Percentiles rank a stretch among this genome's conserved stretches.
Conservation (phyloP, 2,329 filamentous ascomycete species). For the Mycosphaerella sp. region DNA sequence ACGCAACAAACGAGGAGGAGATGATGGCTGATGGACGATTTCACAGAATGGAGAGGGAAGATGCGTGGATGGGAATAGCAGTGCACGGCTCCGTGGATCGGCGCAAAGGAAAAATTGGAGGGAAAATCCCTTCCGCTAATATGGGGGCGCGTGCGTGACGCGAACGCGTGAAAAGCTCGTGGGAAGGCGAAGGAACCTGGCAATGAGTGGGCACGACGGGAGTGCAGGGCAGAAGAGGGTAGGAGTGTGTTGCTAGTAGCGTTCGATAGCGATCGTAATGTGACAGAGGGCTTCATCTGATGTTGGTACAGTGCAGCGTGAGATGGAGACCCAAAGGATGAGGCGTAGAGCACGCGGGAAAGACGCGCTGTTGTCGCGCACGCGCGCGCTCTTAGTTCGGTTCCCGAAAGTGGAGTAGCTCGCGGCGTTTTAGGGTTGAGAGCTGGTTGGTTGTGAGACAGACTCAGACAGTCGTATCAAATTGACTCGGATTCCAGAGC, state of each 20-base stretch:
- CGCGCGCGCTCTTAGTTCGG: not conserved
- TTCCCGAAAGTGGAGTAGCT: not conserved
- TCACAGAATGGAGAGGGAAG: not conserved
- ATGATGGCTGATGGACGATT: not conserved
- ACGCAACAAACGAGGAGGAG: not conserved
- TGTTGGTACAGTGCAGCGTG: not conserved
- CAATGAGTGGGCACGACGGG: not conserved
- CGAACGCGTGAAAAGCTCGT: slow-evolving; percentile 7
- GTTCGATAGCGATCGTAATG: slow-evolving; percentile 6
- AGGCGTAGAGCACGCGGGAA: not conserved
- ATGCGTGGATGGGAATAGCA: not conserved
- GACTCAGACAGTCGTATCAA: too few relatives aligned
- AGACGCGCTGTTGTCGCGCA: not conserved
- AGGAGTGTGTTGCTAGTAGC: slow-evolving; percentile 2
- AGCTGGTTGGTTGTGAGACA: too few relatives aligned
- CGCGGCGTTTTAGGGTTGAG: too few relatives aligned
- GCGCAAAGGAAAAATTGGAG: not conserved
- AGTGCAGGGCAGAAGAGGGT: not conserved
- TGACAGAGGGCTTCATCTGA: not conserved
- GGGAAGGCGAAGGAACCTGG: not conserved
- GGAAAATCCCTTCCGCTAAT: not conserved
- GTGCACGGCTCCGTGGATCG: not conserved
- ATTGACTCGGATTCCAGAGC: too few relatives aligned
- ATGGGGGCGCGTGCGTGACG: slow-evolving; percentile 3
- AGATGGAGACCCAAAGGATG: slow-evolving; percentile 4